Percentiles rank a stretch among this genome's conserved stretches.
Evolutionary conservation across 306 rosid species (phyloP).

Genomic region (Begonia peltatifolia): DNA sequence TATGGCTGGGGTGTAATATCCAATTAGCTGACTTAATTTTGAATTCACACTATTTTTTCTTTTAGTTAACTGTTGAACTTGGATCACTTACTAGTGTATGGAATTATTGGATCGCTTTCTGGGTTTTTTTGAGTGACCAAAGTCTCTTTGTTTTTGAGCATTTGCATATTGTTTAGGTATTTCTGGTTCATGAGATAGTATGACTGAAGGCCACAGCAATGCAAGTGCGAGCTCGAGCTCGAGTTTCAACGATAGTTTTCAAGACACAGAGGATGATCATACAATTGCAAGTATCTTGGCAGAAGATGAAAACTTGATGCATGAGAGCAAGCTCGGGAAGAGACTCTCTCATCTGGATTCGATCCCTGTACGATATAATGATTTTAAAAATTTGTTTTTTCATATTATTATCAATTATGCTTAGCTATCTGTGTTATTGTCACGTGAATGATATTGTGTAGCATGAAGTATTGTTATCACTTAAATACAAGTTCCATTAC

Average conservation of each 20-base stretch:
- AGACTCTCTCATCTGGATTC: constrained; percentile 90
- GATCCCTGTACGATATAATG: constrained; percentile 44
- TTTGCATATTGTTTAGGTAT: constrained; percentile 8
- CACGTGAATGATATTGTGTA: too few relatives aligned
- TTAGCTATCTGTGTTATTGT: too few relatives aligned
- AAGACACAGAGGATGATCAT: constrained; percentile 82
- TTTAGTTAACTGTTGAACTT: too few relatives aligned
- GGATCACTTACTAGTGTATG: too few relatives aligned
- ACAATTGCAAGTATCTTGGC: constrained; percentile 73
- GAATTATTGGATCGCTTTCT: too few relatives aligned
- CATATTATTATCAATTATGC: too few relatives aligned
- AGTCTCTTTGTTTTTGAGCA: background rate
- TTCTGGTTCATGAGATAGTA: constrained; percentile 17
- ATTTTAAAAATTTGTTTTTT: background rate
- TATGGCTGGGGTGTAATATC: too few relatives aligned
- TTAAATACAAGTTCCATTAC: too few relatives aligned
- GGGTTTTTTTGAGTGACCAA: background rate
- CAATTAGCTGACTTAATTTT: too few relatives aligned
- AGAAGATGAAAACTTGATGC: constrained; percentile 32
- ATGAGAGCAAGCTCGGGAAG: constrained; percentile 49
- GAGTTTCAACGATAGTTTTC: constrained; percentile 60
- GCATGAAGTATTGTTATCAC: too few relatives aligned
- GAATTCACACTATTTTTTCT: too few relatives aligned
- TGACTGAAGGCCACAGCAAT: constrained; percentile 50
- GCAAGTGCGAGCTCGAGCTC: constrained; percentile 91